A percentile compares a stretch with the other conserved stretches of the same genome.
These are phyloP conservation scores for Apocynum venetum DNA, from an alignment of 257 asterid genomes.

Conservation along the genomic window DNA sequence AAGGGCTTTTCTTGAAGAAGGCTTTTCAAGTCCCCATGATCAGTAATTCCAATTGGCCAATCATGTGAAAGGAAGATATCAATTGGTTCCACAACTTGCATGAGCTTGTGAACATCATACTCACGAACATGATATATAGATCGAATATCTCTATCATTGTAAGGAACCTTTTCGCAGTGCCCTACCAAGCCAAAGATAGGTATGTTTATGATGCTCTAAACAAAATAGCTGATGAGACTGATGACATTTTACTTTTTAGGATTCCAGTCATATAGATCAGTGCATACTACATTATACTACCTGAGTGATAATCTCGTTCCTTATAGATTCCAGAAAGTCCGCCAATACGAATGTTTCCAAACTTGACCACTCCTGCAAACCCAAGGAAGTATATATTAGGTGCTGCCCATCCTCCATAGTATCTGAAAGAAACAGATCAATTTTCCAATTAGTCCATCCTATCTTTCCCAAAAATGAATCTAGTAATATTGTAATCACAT, in stretches of 20 bases:
- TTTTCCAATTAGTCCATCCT: not conserved
- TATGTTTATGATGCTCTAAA: slow-evolving; percentile 6
- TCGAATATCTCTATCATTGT: slow-evolving; percentile 69
- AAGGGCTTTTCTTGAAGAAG: slow-evolving; percentile 69
- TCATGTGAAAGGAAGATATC: slow-evolving; percentile 96
- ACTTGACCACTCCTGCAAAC: slow-evolving; percentile 82
- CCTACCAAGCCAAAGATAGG: slow-evolving; percentile 51
- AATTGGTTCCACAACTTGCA: slow-evolving; percentile 90
- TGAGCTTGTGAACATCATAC: slow-evolving; percentile 84
- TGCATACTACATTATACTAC: slow-evolving; percentile 31
- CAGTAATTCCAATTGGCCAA: slow-evolving; percentile 90
- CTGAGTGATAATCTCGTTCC: slow-evolving; percentile 53
- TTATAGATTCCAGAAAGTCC: slow-evolving; percentile 94
- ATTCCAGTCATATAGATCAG: not conserved
- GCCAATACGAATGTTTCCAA: slow-evolving; percentile 94
- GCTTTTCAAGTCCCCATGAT: slow-evolving; percentile 53
- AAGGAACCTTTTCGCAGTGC: slow-evolving; percentile 82
- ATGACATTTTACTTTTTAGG: not conserved
- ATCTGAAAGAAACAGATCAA: slow-evolving; percentile 39
- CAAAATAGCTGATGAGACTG: not conserved
- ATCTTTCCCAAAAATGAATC: slow-evolving; percentile 1
- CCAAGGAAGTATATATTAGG: slow-evolving; percentile 93
- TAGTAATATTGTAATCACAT: not conserved
- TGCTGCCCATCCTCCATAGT: slow-evolving; percentile 98
- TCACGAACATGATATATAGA: slow-evolving; percentile 93